Conservation (phyloP, 2,329 filamentous ascomycete species). For the Massarina eburnea region DNA sequence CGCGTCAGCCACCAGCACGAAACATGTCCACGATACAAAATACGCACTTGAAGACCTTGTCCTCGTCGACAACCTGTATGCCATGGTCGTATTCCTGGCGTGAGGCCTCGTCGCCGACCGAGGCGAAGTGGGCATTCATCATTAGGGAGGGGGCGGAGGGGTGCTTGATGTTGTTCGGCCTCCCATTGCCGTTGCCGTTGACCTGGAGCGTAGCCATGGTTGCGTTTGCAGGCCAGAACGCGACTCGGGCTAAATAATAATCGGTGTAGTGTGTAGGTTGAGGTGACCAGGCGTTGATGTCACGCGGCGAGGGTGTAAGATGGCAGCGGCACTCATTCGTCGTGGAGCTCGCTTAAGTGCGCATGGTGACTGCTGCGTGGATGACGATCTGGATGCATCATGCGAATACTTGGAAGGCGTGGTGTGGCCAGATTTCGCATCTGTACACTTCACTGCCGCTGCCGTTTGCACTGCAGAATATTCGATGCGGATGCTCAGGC, state of each 20-base stretch:
- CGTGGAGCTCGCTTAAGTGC: conserved; percentile 32
- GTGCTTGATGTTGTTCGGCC: conserved; percentile 41
- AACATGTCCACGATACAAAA: background rate
- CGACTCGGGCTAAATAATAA: conserved; percentile 35
- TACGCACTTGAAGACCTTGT: conserved; percentile 93
- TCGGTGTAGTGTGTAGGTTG: conserved; percentile 24
- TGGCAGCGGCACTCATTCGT: conserved; percentile 29
- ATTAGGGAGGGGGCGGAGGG: conserved; percentile 49
- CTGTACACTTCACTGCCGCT: background rate
- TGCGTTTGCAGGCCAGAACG: conserved; percentile 17
- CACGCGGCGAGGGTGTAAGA: conserved; percentile 33
- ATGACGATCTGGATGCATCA: conserved; percentile 11
- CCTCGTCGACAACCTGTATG: conserved; percentile 94
- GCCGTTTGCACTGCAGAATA: too few relatives aligned
- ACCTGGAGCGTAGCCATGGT: conserved; percentile 38
- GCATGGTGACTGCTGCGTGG: conserved; percentile 24
- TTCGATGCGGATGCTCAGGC: too few relatives aligned
- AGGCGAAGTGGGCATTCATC: conserved; percentile 81
- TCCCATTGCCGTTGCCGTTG: conserved; percentile 35
- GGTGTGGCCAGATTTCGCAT: background rate
- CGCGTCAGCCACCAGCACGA: conserved; percentile 18
- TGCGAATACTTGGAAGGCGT: background rate
- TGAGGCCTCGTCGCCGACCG: conserved; percentile 64
- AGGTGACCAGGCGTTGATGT: conserved; percentile 41
- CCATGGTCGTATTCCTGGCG: conserved; percentile 81